Evolutionary conservation across 2,329 filamentous ascomycete genomes (phyloP), one percentile per base, ranked within the genome.

Genomic region (Fusarium secorum): DNA sequence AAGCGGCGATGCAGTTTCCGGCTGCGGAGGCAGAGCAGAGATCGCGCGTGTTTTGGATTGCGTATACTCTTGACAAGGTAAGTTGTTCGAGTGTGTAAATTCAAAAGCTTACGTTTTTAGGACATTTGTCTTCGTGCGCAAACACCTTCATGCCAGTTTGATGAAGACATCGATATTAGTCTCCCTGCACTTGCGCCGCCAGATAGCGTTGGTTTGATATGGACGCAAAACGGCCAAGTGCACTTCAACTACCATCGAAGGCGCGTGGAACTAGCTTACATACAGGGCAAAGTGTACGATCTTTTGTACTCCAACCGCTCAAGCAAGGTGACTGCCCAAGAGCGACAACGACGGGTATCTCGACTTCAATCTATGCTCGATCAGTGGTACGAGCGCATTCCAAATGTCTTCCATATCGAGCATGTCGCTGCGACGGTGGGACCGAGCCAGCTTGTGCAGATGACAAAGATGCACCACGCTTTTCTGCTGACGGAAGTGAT

Each of bases 201-300:
- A 1, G 81, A 84, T 30, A 77, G 75, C 3, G 71, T 71, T 5
- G 80, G 80, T 7, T 65, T 81, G 8, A 71, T 84, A 26, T 78
- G 75, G 57, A 81, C 79, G 2, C 71, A 74, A 7, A 79, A 83
- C 35, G 78, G 79, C 8, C 66, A 69, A 5, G 71, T 73, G 0
- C 75, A 76, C 42, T 78, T 84, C 63, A 80, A 83, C 68, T 80
- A 79, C 52, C 80, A 84, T 60, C 77, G 82, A 8, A 64, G 78
- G n/a, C 78, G 81, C 3, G 76, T 83, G 5, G 80, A 83, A 48
- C 77, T 85, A 4, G 79, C 80, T 2, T 79, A 82, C 38, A 77
- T 85, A 11, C 66, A 84, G 30, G 83, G 83, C 24, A 80, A 79
- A 51, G 76, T 83, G 0, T 83, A 83, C 48, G 82, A 84, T 35